These are phyloP conservation scores for Prunus mume DNA, from an alignment of 306 rosid species.

Conservation along the genomic window DNA sequence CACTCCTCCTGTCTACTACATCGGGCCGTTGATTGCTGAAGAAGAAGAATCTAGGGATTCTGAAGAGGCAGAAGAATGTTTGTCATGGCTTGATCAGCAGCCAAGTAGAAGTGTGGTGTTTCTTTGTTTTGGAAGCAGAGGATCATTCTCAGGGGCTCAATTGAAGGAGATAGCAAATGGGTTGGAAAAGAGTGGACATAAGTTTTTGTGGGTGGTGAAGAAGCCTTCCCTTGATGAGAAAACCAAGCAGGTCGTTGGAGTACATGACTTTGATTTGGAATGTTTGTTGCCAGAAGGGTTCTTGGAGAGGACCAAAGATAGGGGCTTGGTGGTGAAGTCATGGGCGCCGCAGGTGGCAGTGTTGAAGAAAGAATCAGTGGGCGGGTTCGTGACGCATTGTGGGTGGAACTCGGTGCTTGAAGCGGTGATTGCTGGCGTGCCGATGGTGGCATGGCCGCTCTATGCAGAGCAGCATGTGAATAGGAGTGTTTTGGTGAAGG, in stretches of 20 bases:
- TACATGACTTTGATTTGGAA: not conserved
- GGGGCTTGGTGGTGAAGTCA: slow-evolving; percentile 38
- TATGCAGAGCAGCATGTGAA: slow-evolving; percentile 39
- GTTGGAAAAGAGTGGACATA: slow-evolving; percentile 28
- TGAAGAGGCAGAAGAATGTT: not conserved
- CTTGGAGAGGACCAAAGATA: slow-evolving; percentile 21
- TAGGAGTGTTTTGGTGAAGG: slow-evolving; percentile 24
- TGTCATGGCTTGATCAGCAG: slow-evolving; percentile 28
- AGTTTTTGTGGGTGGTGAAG: slow-evolving; percentile 33
- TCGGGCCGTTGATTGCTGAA: slow-evolving; percentile 23
- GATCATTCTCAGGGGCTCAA: slow-evolving; percentile 16
- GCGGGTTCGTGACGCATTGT: slow-evolving; percentile 37
- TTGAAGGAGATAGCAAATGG: slow-evolving; percentile 27
- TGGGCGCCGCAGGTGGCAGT: slow-evolving; percentile 38
- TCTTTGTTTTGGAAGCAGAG: slow-evolving; percentile 32
- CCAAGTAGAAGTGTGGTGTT: slow-evolving; percentile 24
- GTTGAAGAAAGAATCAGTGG: slow-evolving; percentile 27
- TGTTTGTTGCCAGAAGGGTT: slow-evolving; percentile 27
- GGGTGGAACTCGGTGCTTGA: slow-evolving; percentile 43
- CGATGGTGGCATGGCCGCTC: slow-evolving; percentile 44
- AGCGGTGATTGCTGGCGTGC: slow-evolving; percentile 30
- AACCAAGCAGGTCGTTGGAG: not conserved
- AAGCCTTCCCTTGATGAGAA: slow-evolving; percentile 5
- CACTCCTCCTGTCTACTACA: slow-evolving; percentile 22
- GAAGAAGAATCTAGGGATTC: too few relatives aligned